A percentile compares a stretch with the other conserved stretches of the same genome.
phyloP scores from a whole-genome alignment of 345 rosid species.

The Trapa bicornis region DNA sequence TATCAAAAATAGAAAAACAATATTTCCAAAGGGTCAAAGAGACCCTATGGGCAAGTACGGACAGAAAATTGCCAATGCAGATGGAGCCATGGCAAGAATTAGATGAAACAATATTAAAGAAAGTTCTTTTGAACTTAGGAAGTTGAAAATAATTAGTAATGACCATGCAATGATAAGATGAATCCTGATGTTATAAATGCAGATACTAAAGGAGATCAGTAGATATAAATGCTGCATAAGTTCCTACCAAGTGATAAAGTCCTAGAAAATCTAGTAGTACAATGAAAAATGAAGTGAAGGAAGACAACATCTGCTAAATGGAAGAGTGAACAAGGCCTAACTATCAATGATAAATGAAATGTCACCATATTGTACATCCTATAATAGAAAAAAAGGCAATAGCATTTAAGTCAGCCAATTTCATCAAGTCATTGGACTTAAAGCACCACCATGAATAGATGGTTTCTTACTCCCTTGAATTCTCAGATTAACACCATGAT shows the following conservation, averaged over 20 bases:
- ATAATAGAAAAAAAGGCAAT: not conserved
- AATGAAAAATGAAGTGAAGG: not conserved
- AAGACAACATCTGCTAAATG: not conserved
- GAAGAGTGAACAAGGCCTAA: not conserved
- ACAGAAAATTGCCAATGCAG: too few species aligned
- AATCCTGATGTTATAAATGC: not conserved
- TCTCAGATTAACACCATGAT: conserved; percentile 30
- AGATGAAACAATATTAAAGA: too few species aligned
- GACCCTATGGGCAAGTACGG: too few species aligned
- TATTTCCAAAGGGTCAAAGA: too few species aligned
- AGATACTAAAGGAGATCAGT: not conserved
- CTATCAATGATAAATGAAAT: not conserved
- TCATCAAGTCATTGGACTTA: not conserved
- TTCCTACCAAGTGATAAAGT: not conserved
- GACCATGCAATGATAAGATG: not conserved
- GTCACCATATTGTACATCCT: not conserved
- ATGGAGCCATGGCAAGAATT: too few species aligned
- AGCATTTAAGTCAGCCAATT: not conserved
- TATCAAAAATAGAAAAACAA: too few species aligned
- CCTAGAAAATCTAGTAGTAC: not conserved
- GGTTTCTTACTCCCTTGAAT: not conserved
- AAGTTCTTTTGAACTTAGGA: too few species aligned
- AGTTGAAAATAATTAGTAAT: too few species aligned
- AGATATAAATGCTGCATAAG: not conserved
- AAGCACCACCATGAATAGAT: not conserved